Evolutionary conservation across 371 early-diverging fungal genomes (phyloP), one percentile per base, ranked within the genome.

Genomic region (Polyrhizophydium stewartii): DNA sequence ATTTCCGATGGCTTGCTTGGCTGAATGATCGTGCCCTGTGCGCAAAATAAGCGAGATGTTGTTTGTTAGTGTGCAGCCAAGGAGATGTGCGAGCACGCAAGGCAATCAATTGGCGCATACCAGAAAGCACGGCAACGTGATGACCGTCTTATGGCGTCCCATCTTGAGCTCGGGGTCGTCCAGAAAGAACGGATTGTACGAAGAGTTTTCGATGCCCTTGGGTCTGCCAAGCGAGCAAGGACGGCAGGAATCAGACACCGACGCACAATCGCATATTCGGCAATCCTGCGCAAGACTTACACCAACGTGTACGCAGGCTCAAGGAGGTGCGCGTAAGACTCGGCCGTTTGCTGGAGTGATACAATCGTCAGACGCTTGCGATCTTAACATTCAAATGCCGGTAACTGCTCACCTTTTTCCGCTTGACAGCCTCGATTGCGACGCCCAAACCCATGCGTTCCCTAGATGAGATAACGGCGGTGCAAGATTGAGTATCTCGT

Each of bases 131-230:
- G 86, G 82, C 30, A 87, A 67, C 0, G 82, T 80, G 13, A 82
- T 76, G 22, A 86, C 76, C 2, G 85, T 85, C 25, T 75, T 66
- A 56, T 85, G 77, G 31, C 76, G 70, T 30, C 83, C 86, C 7
- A 82, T 77, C 43, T 75, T 78, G 40, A 86, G 70, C n/a, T 81
- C 81, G 10, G 89, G 90, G 51, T 88, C 86, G 65, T 88, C 89
- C n/a, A 88, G 67, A 40, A 66, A 69, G 55, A 58, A 63, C 9
- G 85, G 82, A 61, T 83, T 62, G 59, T 84, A 84, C n/a, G 38
- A 33, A 21, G 59, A 35, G 57, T 61, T 53, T 19, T 74, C 71
- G n/a, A 68, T 50, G 3, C 28, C 25, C 25, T 65, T 60, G 22
- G 70, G 63, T 12, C 68, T 64, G 49, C 19, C 49, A 37, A 50